Conservation (phyloP, 805 yeast species). For the Isabelozyma rhagii region DNA sequence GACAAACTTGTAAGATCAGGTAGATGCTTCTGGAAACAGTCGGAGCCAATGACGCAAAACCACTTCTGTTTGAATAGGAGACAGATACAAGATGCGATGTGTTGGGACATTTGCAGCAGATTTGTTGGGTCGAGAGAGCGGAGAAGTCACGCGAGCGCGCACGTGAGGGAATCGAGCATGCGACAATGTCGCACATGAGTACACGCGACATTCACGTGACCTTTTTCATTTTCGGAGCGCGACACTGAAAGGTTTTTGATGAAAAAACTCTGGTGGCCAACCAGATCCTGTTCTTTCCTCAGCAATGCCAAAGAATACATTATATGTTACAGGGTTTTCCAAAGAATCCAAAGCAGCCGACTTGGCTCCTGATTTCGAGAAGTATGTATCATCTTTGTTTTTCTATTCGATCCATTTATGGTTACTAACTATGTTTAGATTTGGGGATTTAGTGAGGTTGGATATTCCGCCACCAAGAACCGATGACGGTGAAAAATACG, state of each 20-base stretch:
- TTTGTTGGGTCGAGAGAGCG: neutral
- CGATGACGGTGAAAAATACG: conserved; percentile 57
- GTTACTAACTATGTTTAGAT: conserved; percentile 27
- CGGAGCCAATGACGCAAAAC: neutral
- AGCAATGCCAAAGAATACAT: conserved; percentile 43
- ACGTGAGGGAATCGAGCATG: neutral
- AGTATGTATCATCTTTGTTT: conserved; percentile 39
- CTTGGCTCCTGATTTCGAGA: conserved; percentile 58
- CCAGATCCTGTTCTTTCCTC: neutral
- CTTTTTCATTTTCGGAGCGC: neutral
- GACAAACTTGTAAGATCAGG: neutral
- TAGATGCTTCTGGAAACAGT: neutral
- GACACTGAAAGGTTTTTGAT: neutral
- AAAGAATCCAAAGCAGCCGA: conserved; percentile 54
- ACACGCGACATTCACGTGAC: neutral
- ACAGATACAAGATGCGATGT: neutral
- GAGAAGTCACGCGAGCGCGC: neutral
- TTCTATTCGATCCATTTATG: conserved; percentile 1
- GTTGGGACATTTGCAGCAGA: neutral
- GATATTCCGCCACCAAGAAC: conserved; percentile 63
- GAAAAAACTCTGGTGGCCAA: neutral
- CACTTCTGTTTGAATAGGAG: neutral
- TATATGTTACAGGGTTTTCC: conserved; percentile 57
- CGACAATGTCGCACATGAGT: too few species aligned
- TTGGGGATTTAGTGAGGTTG: conserved; percentile 55